Conservation (phyloP, 139 green algal species). For the Chlorella sorokiniana region DNA sequence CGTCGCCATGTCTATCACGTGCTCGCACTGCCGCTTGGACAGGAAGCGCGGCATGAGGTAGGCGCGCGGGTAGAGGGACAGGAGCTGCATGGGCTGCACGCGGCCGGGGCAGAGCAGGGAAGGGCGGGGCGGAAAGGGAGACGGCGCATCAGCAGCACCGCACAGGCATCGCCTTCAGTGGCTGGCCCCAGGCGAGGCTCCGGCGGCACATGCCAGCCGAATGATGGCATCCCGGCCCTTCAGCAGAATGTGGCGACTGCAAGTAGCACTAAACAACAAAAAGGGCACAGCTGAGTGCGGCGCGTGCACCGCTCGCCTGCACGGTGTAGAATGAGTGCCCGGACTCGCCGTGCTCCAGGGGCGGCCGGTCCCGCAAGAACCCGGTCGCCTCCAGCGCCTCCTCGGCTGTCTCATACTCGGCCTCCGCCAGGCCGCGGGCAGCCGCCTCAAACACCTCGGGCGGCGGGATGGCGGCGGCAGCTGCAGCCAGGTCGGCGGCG, state of each 20-base stretch:
- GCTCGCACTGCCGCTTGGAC: constrained; percentile 20
- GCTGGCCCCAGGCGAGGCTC: background rate
- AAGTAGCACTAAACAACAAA: background rate
- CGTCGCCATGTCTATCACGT: constrained; percentile 52
- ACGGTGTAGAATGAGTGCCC: constrained; percentile 46
- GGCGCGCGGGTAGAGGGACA: constrained; percentile 51
- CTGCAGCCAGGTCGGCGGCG: too few species aligned
- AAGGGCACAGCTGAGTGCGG: background rate
- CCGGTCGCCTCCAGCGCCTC: constrained; percentile 36
- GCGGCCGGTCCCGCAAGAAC: constrained; percentile 29
- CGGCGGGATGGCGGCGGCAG: background rate
- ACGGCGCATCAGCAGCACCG: background rate
- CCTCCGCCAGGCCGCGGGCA: background rate
- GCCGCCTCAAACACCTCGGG: background rate
- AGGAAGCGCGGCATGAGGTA: constrained; percentile 59
- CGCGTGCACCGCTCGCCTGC: background rate
- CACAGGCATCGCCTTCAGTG: background rate
- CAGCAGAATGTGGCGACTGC: background rate
- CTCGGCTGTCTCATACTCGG: constrained; percentile 10
- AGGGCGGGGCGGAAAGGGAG: background rate
- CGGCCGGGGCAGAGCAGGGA: background rate
- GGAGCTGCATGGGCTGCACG: constrained; percentile 44
- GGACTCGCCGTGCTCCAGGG: constrained; percentile 13
- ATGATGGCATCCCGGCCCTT: background rate
- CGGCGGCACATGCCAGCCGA: too few species aligned